Percentiles rank a stretch among this genome's conserved stretches.
Conservation (phyloP, 129 eudicot species). For the Flaveria robusta region DNA sequence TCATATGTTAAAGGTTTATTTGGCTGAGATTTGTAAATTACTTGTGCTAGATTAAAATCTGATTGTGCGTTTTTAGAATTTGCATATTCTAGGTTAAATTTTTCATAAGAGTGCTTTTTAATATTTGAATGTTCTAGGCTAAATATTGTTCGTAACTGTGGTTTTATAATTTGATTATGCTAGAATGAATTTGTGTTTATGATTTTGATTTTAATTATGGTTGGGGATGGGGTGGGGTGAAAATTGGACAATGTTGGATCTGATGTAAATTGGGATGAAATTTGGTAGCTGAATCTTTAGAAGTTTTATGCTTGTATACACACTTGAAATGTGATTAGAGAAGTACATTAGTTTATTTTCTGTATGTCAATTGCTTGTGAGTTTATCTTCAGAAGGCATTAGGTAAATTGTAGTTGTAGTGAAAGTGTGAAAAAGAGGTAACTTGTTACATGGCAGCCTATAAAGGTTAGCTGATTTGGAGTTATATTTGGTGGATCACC, state of each 20-base stretch:
- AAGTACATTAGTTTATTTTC: background rate
- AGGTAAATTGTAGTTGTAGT: slow-evolving; percentile 32
- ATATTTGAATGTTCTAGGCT: background rate
- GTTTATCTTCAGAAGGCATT: slow-evolving; percentile 15
- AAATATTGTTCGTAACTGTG: no score
- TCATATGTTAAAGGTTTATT: slow-evolving; percentile 9
- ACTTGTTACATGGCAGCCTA: slow-evolving; percentile 22
- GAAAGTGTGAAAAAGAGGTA: slow-evolving; percentile 20
- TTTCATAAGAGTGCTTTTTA: background rate
- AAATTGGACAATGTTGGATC: slow-evolving; percentile 11
- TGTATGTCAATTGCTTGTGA: slow-evolving; percentile 8
- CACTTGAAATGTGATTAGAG: background rate
- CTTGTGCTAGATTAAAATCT: background rate
- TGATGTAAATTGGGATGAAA: slow-evolving; percentile 20
- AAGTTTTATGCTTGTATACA: background rate
- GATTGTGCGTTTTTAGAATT: slow-evolving; percentile 7
- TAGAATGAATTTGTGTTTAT: no score
- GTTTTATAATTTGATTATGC: no score
- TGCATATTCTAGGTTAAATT: slow-evolving; percentile 18
- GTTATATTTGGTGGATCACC: slow-evolving; percentile 35
- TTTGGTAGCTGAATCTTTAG: slow-evolving; percentile 13
- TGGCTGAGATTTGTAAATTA: slow-evolving; percentile 18
- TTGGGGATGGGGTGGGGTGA: background rate
- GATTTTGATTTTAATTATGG: background rate
- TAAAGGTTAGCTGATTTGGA: slow-evolving; percentile 27